Conservation (phyloP, 1,284 basidiomycete genomes). For the Polyporus tsugae region DNA sequence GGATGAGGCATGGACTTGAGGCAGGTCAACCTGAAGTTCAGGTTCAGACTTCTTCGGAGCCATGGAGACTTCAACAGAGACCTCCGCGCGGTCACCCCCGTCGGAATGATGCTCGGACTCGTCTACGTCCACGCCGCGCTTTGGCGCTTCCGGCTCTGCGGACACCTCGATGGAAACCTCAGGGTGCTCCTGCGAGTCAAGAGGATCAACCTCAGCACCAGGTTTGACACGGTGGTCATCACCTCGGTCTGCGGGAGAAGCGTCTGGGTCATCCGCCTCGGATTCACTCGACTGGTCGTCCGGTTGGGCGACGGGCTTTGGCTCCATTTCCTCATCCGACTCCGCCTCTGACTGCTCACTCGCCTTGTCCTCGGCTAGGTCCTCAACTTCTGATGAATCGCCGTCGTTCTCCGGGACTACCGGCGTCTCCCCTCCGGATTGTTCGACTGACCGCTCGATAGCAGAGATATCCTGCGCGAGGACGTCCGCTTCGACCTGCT, state of each 20-base stretch:
- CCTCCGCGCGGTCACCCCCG: background rate
- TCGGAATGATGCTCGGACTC: background rate
- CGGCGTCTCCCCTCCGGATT: background rate
- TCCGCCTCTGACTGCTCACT: background rate
- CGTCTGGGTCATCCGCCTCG: slow-evolving; percentile 11
- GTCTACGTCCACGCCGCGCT: background rate
- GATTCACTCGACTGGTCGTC: background rate
- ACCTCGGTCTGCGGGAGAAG: slow-evolving; percentile 17
- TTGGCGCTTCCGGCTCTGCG: background rate
- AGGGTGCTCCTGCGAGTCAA: slow-evolving; percentile 23
- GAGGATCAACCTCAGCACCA: slow-evolving; percentile 25
- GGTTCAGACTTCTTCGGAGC: background rate
- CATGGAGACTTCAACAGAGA: background rate
- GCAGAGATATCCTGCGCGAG: slow-evolving; percentile 8
- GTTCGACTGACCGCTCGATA: background rate
- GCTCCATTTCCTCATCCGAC: background rate
- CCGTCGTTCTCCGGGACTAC: background rate
- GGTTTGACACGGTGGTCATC: slow-evolving; percentile 19
- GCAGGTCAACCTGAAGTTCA: background rate
- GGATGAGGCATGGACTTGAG: background rate
- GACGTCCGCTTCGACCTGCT: slow-evolving; percentile 18
- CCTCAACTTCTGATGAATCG: background rate
- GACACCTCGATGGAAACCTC: slow-evolving; percentile 1
- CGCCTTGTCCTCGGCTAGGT: background rate
- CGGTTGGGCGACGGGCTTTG: too few species aligned